Percentiles rank a stretch among this genome's conserved stretches.
Evolutionary conservation across 768 basidiomycete genomes (phyloP).

Genomic region (Collybia sp.): DNA sequence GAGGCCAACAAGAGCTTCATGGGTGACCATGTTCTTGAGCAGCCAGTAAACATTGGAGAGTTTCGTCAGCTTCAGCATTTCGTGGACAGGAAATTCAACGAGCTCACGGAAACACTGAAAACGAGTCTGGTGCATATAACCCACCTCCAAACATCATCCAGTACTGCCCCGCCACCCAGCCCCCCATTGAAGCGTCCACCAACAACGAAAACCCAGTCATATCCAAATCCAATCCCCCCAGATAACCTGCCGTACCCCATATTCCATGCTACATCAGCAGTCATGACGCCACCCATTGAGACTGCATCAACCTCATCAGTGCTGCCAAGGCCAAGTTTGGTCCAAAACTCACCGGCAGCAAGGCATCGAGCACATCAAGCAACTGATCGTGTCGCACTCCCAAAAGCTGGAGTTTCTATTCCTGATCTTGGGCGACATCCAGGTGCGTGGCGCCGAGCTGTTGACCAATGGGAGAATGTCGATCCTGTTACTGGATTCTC

Average conservation of each 20-base stretch:
- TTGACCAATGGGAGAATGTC: conserved; percentile 21
- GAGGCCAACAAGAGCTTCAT: conserved; percentile 18
- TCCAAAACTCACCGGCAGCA: too few species aligned
- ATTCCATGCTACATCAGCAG: not conserved
- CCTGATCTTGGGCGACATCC: conserved; percentile 11
- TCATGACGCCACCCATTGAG: not conserved
- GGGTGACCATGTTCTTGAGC: conserved; percentile 15
- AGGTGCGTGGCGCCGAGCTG: conserved; percentile 17
- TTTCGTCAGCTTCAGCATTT: conserved; percentile 7
- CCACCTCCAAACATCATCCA: not conserved
- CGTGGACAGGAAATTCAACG: conserved; percentile 5
- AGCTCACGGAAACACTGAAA: not conserved
- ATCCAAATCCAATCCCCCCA: too few species aligned
- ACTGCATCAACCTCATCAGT: not conserved
- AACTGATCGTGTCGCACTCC: not conserved
- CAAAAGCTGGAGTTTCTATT: conserved; percentile 12
- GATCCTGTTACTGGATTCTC: conserved; percentile 13
- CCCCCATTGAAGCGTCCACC: not conserved
- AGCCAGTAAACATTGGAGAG: conserved; percentile 13
- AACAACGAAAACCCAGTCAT: not conserved
- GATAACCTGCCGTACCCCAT: too few species aligned
- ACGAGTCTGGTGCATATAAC: not conserved
- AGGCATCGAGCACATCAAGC: not conserved
- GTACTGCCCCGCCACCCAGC: not conserved
- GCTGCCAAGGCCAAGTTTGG: too few species aligned